Conservation (phyloP, 441 rosid species). For the Cnidoscolus chayamansa region DNA sequence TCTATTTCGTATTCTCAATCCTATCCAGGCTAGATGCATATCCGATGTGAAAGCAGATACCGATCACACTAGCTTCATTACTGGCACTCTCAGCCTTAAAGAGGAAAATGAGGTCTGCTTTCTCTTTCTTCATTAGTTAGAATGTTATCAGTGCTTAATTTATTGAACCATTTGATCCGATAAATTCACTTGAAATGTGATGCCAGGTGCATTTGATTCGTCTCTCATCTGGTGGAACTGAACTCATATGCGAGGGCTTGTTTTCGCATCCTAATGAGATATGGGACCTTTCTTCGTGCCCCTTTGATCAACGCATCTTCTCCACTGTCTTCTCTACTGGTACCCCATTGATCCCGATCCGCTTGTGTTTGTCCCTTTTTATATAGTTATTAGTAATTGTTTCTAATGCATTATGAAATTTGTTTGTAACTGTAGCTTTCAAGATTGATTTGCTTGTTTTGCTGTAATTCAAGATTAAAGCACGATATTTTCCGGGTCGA, state of each 20-base stretch:
- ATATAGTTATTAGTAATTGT: not conserved
- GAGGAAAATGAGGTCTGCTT: conserved; percentile 79
- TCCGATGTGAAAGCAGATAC: conserved; percentile 87
- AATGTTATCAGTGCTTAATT: no score
- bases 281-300: conserved; percentile 86
- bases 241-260: conserved; percentile 81
- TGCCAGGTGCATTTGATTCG: conserved; percentile 79
- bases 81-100: conserved; percentile 75
- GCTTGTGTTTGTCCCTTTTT: conserved; percentile 25
- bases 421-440: not conserved
- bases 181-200: conserved; percentile 19
- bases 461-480: not conserved
- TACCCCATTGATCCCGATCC: conserved; percentile 18
- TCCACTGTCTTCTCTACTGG: conserved; percentile 80
- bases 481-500: not conserved
- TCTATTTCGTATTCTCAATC: not conserved
- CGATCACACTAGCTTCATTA: conserved; percentile 85
- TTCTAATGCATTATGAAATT: not conserved
- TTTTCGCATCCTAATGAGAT: conserved; percentile 90
- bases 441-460: not conserved
- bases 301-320: conserved; percentile 90
- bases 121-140: not conserved
- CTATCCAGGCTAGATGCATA: conserved; percentile 72
- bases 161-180: conserved; percentile 11
- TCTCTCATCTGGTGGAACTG: conserved; percentile 78